phyloP scores from a whole-genome alignment of 2,329 filamentous ascomycete genomes.

The Sclerotinia borealis region DNA sequence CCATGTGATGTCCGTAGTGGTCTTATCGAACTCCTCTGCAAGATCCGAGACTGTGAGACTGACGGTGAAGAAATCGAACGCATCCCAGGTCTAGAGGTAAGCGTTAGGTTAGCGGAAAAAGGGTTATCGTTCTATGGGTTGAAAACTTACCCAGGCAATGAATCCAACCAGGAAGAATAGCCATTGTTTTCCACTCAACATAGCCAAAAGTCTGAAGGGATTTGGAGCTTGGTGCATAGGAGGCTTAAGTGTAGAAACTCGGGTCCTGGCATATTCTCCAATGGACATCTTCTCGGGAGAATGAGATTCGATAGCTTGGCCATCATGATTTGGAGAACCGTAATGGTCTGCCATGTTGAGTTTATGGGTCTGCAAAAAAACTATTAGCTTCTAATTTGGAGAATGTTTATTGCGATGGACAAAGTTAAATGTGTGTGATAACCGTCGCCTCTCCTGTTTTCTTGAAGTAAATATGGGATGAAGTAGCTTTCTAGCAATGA shows the following conservation, averaged over 20 bases:
- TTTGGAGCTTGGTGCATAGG: slow-evolving; percentile 59
- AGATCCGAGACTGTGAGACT: slow-evolving; percentile 73
- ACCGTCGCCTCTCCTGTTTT: neutral
- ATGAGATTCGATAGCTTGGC: slow-evolving; percentile 17
- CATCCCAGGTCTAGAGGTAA: slow-evolving; percentile 54
- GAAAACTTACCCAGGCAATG: slow-evolving; percentile 51
- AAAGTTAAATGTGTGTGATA: neutral
- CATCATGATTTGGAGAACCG: neutral
- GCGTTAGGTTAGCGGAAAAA: neutral
- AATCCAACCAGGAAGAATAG: slow-evolving; percentile 71
- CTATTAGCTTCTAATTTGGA: neutral
- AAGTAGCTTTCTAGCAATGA: neutral
- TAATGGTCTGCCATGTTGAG: slow-evolving; percentile 4
- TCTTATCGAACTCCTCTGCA: slow-evolving; percentile 49
- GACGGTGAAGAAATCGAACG: slow-evolving; percentile 77
- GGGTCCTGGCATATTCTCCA: slow-evolving; percentile 42
- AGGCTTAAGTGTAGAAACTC: slow-evolving; percentile 51
- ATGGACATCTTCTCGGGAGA: slow-evolving; percentile 21
- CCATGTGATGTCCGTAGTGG: slow-evolving; percentile 63
- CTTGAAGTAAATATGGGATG: neutral
- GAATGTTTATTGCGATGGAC: too few species aligned
- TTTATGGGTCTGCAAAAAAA: neutral
- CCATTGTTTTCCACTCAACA: slow-evolving; percentile 63
- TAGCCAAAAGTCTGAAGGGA: slow-evolving; percentile 61
- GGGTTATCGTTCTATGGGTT: neutral